A percentile compares a stretch with the other conserved stretches of the same genome.
Conservation (phyloP, 306 rosid genomes). For the Prunus fruticosa region DNA sequence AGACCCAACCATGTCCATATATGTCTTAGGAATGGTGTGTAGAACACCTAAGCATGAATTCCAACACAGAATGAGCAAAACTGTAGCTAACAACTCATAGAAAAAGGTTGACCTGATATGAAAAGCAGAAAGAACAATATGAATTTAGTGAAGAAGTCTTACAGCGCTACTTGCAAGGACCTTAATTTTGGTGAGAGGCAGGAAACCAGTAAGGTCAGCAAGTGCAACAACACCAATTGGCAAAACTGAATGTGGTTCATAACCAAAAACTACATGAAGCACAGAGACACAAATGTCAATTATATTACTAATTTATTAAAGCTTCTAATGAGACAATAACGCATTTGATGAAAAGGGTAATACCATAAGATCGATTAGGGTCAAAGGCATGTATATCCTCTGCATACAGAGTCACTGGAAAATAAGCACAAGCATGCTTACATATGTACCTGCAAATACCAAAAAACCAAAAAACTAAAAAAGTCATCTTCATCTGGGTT, state of each 20-base stretch:
- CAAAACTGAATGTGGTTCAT: slow-evolving; percentile 94
- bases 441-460: slow-evolving; percentile 56
- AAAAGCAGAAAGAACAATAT: background rate
- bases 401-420: slow-evolving; percentile 73
- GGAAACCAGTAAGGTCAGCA: slow-evolving; percentile 78
- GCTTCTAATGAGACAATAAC: background rate
- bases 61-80: slow-evolving; percentile 19
- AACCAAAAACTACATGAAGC: slow-evolving; percentile 69
- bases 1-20: slow-evolving; percentile 99
- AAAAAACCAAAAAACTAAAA: background rate
- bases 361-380: slow-evolving; percentile 76
- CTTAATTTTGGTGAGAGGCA: slow-evolving; percentile 86
- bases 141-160: slow-evolving; percentile 33
- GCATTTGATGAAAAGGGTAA: background rate
- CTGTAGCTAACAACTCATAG: background rate
- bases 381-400: slow-evolving; percentile 74
- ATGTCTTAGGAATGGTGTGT: slow-evolving; percentile 89
- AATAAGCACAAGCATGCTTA: slow-evolving; percentile 62
- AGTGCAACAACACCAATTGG: slow-evolving; percentile 85
- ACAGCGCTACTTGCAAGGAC: slow-evolving; percentile 97
- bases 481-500: background rate
- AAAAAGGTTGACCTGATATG: background rate
- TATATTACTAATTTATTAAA: background rate
- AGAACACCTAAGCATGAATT: slow-evolving; percentile 56
- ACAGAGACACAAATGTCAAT: background rate